Base-by-base conservation (phyloP, 208 protist genomes). In the Leishmania lainsoni region DNA sequence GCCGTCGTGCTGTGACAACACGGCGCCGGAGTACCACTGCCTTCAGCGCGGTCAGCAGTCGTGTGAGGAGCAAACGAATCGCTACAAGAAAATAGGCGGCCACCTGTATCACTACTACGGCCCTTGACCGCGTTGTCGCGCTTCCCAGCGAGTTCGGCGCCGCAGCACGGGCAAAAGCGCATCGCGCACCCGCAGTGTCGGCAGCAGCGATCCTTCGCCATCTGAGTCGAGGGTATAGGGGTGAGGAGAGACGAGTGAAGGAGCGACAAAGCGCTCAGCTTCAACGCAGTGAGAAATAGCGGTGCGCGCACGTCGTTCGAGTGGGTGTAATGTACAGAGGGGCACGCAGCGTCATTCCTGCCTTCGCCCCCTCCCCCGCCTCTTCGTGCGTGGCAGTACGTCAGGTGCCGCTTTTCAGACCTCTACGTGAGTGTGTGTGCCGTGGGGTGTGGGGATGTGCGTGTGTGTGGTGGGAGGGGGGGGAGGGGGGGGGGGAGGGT, bases 121-220 rank as follows among this genome's bases (percentile, higher is more conserved):
- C 63, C 51, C 59, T 65, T 68, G 5, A 35, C 59, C 2, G 79
- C 2, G 61, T 20, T 54, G 75, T 54, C 58, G 10, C 52, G 22
- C 51, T n/a, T 75, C 39, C 61, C 72, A 52, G n/a, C 26, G 26
- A 85, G 65, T 0, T 78, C 65, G 3, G 61, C 22, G 42, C 86
- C 86, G 32, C 88, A 91, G 79, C 81, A 88, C 5, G 88, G 83
- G 49, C 88, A 91, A 68, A 76, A 89, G 3, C 52, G 71, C 2
- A 83, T 17, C 4, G 68, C 73, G 75, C 39, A 71, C 49, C 76
- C 75, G 56, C 88, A 91, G 0, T 39, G 39, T 14, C 74, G 66
- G 56, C 76, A 83, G 76, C 77, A 69, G 29, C 9, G 20, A 35
- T 10, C n/a, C 26, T 5, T 16, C 26, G 39, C 17, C 65, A 80